Base-by-base conservation (phyloP, 345 rosid genomes). In the Citrus unshiu region DNA sequence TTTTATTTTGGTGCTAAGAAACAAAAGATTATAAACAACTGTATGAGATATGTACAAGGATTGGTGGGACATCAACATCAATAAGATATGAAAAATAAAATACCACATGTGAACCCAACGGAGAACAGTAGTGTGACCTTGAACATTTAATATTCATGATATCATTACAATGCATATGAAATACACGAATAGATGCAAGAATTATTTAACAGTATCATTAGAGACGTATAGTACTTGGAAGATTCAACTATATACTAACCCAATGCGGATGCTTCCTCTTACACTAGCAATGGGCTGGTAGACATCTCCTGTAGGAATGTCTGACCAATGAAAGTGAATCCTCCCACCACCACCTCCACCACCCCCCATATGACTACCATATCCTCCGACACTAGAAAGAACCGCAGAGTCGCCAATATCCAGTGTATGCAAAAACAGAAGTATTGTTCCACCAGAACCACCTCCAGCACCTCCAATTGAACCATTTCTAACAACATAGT, bases 291-390 rank as follows among this genome's bases (percentile, higher is more conserved):
- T 90, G 29, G 99, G 99, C 93, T 92, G 98, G 87, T 97, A 97
- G 12, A 97, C 91, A 87, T 97, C 99, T 66, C 99, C 99, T 30
- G 95, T 93, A 64, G 97, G 97, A 87, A 97, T 92, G 82, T 97
- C 90, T 12, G 97, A 88, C 99, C 99, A 97, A 79, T 94, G 99
- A 86, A 97, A 92, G 85, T 94, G 99, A 91, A 97, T 89, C 89
- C 99, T 93, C 79, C 99, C 99, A 73, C 99, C 99, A 57, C 99
- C 98, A 10, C 98, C 99, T 25, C 99, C 99, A 67, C 98, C 99
- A 68, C 91, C 84, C 58, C 98, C 95, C 39, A 82, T 64, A n/a
- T 88, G 90, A 81, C 95, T 88, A 65, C 98, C 98, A 79, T 87
- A 81, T 32, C 99, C 99, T 78, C 99, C 99, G 77, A 78, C 88